Evolutionary conservation across 2,329 filamentous ascomycete genomes (phyloP), one percentile per base, ranked within the genome.

Genomic region (Periconia sp.): DNA sequence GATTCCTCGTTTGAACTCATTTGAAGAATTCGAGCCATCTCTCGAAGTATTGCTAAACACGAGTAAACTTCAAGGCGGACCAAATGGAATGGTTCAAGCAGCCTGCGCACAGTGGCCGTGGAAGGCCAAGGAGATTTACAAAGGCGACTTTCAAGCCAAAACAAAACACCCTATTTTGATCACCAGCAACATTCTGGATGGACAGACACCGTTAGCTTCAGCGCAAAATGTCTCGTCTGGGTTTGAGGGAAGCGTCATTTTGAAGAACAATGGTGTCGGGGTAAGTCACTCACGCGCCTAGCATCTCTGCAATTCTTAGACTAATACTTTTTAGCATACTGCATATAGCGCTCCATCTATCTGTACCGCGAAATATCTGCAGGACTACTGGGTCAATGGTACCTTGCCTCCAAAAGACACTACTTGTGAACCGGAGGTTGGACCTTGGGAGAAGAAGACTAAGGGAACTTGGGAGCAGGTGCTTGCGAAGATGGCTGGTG

Each of bases 161-260:
- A 52, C 49, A 4, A 46, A 44, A 28, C 32, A 40, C 18, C 49
- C 49, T 2, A 35, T 47, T 13, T 34, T 52, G 22, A 36, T 50
- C 12, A 22, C 47, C 3, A 18, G 36, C 6, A 45, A 35, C 19
- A 8, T 24, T 4, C 18, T 15, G 4, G 42, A 45, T 19, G 4
- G 4, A 9, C 7, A 6, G 7, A 45, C 42, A 4, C 42, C 42
- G 4, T 10, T 45, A 5, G 19, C 23, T 5, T 34, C 26, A 4
- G 42, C 42, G 15, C 16, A 19, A 10, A 45, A 45, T 24, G 17
- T 40, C 7, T n/a, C 5, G 22, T 16, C 26, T 4, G 23, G 28
- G 4, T 34, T 45, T n/a, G 36, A 40, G 21, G 36, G 42, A 4
- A 22, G n/a, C n/a, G 42, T 45, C 4, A 17, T 45, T 5, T 13